These are phyloP conservation scores for Austroboletus novae-zelandiae DNA, from an alignment of 1,284 basidiomycete species.

Conservation along the genomic window DNA sequence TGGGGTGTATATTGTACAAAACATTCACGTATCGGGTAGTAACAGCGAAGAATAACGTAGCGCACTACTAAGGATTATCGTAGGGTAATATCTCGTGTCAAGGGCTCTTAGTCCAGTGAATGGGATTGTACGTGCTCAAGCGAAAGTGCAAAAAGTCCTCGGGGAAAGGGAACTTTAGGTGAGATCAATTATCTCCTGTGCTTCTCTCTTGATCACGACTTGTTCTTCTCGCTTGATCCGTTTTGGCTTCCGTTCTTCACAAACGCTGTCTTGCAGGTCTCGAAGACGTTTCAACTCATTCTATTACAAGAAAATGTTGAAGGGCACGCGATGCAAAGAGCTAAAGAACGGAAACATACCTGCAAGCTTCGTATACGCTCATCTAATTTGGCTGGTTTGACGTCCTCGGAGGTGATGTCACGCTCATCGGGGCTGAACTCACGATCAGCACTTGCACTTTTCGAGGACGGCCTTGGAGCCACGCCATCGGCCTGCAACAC, in stretches of 20 bases:
- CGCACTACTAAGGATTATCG: too few species aligned
- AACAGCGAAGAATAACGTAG: too few species aligned
- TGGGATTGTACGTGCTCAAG: too few species aligned
- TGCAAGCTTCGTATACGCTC: conserved; percentile 11
- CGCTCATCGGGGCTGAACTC: background rate
- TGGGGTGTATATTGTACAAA: too few species aligned
- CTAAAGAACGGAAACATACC: background rate
- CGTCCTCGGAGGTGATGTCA: conserved; percentile 2
- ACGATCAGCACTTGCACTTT: background rate
- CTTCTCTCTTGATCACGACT: background rate
- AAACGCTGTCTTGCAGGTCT: background rate
- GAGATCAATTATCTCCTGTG: conserved; percentile 16
- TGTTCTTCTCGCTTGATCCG: conserved; percentile 13
- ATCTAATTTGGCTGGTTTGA: conserved; percentile 5
- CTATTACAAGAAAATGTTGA: background rate
- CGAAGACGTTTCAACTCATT: conserved; percentile 15
- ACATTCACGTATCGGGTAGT: too few species aligned
- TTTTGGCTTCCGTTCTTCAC: conserved; percentile 10
- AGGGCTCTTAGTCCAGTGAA: too few species aligned
- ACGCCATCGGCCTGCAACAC: conserved; percentile 21
- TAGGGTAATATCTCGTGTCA: too few species aligned
- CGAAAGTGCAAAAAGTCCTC: too few species aligned
- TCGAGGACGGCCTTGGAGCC: conserved; percentile 2
- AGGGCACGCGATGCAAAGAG: background rate
- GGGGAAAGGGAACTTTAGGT: conserved; percentile 3